Evolutionary conservation across 1,284 basidiomycete genomes (phyloP), one percentile per base, ranked within the genome.

Genomic region (Malassezia sp.): DNA sequence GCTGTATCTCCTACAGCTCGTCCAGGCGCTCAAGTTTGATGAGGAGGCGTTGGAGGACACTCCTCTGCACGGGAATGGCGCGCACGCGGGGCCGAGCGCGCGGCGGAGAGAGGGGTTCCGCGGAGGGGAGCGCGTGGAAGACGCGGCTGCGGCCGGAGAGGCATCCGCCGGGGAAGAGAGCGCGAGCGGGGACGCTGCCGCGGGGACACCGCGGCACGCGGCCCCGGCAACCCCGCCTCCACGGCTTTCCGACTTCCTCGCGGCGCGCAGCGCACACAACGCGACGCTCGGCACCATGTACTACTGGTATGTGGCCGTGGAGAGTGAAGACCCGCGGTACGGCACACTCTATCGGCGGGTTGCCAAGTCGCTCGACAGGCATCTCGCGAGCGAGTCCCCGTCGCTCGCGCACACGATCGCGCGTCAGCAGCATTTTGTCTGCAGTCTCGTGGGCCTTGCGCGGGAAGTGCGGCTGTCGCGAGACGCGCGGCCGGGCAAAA

Each of bases 301-400:
- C 51, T 84, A 93, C 67, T 97, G 93, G 93, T 99, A 97, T 62
- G 79, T 97, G 43, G 86, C 87, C 77, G 91, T 97, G 3, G 93
- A 97, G 71, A 82, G 83, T 35, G 72, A 80, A 21, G 86, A 89
- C 66, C 42, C 47, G 1, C 53, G 51, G 30, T 80, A 81, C 65
- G 85, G 85, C 2, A 85, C 85, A 74, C 85, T 96, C 81, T 99
- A 89, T 64, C 84, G 81, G 1, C 78, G 82, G 39, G 85, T 97
- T 1, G 84, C 85, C 9, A 85, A 79, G 72, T n/a, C 22, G 23
- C 44, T 52, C 2, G 18, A 33, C 15, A 33, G 23, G 27, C 28
- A 29, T 11, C 42, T 32, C 12, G 11, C 17, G 14, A 27, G 14
- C 15, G 6, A 21, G 5, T 35, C 38, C 24, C 21, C 33, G 8